phyloP scores from a whole-genome alignment of 148 eudicot species.

The Cornus controversa region DNA sequence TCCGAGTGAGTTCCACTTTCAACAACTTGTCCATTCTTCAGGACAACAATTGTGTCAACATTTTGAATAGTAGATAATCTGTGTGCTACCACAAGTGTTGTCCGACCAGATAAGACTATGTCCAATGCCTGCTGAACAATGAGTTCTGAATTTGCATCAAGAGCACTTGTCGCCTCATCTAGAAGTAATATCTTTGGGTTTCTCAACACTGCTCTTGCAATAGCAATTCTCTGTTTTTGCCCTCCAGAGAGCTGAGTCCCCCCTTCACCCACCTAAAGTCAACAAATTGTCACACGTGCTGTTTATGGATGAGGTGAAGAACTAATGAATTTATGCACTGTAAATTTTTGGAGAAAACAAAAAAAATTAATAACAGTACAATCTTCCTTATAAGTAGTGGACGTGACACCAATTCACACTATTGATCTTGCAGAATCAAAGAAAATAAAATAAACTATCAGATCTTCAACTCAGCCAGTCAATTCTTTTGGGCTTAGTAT shows the following conservation, averaged over 20 bases:
- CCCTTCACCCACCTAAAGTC: slow-evolving; percentile 61
- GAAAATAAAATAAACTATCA: no score
- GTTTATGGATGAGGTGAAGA: background rate
- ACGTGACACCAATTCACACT: no score
- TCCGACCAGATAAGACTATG: slow-evolving; percentile 46
- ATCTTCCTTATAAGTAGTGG: no score
- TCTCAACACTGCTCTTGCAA: slow-evolving; percentile 65
- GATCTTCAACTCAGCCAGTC: no score
- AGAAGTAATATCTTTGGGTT: slow-evolving; percentile 64
- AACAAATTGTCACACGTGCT: background rate
- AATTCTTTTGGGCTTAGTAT: no score
- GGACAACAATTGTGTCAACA: slow-evolving; percentile 50
- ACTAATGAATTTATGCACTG: background rate
- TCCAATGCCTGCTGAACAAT: slow-evolving; percentile 63
- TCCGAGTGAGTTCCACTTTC: slow-evolving; percentile 54
- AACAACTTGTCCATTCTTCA: slow-evolving; percentile 49
- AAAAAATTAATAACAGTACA: no score
- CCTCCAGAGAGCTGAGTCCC: slow-evolving; percentile 83
- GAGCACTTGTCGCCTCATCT: slow-evolving; percentile 83
- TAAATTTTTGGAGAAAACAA: no score
- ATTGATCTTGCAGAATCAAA: no score
- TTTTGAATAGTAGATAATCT: slow-evolving; percentile 58
- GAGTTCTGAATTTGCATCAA: slow-evolving; percentile 70
- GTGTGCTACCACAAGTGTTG: slow-evolving; percentile 68
- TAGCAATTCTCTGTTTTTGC: slow-evolving; percentile 76